These are phyloP conservation scores for Saccharomycodes ludwigii DNA, from an alignment of 805 yeast genomes.

Conservation along the genomic window DNA sequence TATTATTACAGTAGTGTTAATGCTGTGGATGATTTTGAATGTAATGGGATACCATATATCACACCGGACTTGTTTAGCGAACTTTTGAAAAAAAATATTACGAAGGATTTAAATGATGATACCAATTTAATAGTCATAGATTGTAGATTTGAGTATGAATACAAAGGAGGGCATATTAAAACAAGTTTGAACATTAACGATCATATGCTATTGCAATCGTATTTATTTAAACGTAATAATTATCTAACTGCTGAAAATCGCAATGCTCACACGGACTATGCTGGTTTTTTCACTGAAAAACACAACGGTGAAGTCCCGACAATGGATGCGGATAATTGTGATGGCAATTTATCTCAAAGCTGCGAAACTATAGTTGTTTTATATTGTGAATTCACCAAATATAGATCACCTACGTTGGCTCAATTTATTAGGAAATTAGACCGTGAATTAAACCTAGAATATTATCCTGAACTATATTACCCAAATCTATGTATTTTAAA, in stretches of 20 bases:
- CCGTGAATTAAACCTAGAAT: conserved; percentile 55
- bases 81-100: no score
- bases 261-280: not conserved
- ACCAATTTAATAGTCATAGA: conserved; percentile 41
- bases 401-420: conserved; percentile 92
- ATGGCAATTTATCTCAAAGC: not conserved
- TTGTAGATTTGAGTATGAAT: conserved; percentile 90
- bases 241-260: conserved; percentile 6
- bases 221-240: conserved; percentile 12
- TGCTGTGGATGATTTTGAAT: no score
- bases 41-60: conserved; percentile 5
- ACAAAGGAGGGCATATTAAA: conserved; percentile 80
- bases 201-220: conserved; percentile 49
- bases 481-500: conserved; percentile 84
- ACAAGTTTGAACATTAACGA: conserved; percentile 70
- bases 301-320: conserved; percentile 5
- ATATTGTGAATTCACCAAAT: conserved; percentile 91
- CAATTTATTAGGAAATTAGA: conserved; percentile 74
- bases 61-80: not conserved
- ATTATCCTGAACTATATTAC: conserved; percentile 70
- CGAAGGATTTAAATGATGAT: not conserved
- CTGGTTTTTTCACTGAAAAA: not conserved
- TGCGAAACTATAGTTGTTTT: conserved; percentile 48
- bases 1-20: no score
- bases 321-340: not conserved